Base-by-base conservation (phyloP, 192 early-diverging fungal species). In the Rhizophagus clarus region DNA sequence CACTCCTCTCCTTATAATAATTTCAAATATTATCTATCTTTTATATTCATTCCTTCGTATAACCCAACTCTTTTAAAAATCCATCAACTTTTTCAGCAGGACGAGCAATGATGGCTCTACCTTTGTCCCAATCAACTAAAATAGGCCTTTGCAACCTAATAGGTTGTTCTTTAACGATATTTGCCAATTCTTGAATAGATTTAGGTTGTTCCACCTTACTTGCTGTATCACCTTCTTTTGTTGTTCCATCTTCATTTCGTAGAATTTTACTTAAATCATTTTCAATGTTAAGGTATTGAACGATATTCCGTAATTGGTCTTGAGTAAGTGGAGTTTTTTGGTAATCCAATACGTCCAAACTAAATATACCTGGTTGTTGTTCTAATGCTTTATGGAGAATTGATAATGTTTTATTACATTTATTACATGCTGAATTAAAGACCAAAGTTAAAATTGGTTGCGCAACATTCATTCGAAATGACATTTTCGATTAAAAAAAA, bases 91-190 rank as follows among this genome's bases (percentile, higher is more conserved):
- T 75, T 32, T 75, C 74, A 20, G 74, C 51, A 26, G 74, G 74
- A n/a, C 74, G 74, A 75, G 74, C 74, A n/a, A 75, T 75, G 31
- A 75, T 75, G 24, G 74, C 74, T 61, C 24, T 75, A n/a, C 74
- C 74, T 37, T 75, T 75, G 26, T 75, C 17, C 74, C 74, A 75
- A 75, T 75, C 74, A 17, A 75, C 74, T 12, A 75, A 17, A n/a
- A 75, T 75, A 61, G 74, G 74, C 12, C 74, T 60, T 62, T 75
- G 74, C 20, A 75, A 40, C 3, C 12, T 75, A 4, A 34, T 49
- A 61, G 74, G 74, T 11, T 75, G 15, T 62, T 75, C 28, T 75
- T 75, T 62, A 32, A 75, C 15, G 2, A 75, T 8, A 20, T 75
- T 31, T 24, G 40, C 0, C 12, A 75, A 75, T 6, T 75, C 56